These are phyloP conservation scores for Gastrodia elata DNA, from an alignment of 106 monocot genomes.

Conservation along the genomic window DNA sequence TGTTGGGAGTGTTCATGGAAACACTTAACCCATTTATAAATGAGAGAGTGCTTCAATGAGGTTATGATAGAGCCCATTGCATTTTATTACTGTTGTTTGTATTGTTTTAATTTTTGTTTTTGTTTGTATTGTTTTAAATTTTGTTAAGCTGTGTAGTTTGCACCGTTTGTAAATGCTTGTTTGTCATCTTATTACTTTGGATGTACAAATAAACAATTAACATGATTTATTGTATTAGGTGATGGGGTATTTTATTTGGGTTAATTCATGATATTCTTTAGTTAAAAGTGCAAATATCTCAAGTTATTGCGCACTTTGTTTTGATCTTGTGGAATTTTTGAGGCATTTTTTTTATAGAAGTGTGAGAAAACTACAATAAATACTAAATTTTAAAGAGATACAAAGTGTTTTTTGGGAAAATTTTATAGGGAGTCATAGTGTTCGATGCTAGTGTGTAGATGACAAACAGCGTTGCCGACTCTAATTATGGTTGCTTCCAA, in stretches of 20 bases:
- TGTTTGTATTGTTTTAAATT: background rate
- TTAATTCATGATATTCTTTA: background rate
- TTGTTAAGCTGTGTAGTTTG: background rate
- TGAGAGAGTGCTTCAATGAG: background rate
- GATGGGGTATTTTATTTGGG: background rate
- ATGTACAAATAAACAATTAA: background rate
- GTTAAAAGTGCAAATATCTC: background rate
- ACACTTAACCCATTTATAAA: background rate
- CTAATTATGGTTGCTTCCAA: no score
- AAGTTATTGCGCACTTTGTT: background rate
- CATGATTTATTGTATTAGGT: background rate
- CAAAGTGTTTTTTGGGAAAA: no score
- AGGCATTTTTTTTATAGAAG: no score
- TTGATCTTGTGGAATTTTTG: background rate
- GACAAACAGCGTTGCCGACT: no score
- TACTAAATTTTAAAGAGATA: no score
- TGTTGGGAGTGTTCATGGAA: background rate
- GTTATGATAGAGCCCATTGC: background rate
- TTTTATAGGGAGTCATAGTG: no score
- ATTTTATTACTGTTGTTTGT: background rate
- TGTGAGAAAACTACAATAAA: no score
- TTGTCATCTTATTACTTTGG: background rate
- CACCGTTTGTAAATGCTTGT: background rate
- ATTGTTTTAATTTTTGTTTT: background rate
- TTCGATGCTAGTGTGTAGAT: no score